These are phyloP conservation scores for Aspergillus panamensis DNA, from an alignment of 495 filamentous ascomycete genomes.

Conservation along the genomic window DNA sequence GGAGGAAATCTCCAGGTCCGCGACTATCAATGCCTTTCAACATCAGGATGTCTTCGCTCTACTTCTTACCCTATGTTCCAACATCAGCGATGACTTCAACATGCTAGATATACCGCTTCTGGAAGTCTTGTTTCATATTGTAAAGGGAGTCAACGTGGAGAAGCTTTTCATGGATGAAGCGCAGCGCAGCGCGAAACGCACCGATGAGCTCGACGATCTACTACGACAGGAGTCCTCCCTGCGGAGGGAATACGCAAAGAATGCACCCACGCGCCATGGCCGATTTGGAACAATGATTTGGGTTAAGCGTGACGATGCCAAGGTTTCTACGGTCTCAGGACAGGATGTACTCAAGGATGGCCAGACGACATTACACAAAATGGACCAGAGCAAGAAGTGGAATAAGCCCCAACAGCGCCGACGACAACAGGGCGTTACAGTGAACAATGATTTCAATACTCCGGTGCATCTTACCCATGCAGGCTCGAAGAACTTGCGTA, in stretches of 20 bases:
- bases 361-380: slow-evolving; percentile 71
- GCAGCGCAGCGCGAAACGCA: slow-evolving; percentile 59
- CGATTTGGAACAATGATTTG: slow-evolving; percentile 97
- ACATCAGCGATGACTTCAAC: slow-evolving; percentile 88
- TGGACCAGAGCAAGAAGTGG: slow-evolving; percentile 90
- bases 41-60: slow-evolving; percentile 86
- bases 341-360: slow-evolving; percentile 75
- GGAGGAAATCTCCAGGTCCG: slow-evolving; percentile 81
- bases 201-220: slow-evolving; percentile 68
- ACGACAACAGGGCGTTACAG: slow-evolving; percentile 60
- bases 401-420: slow-evolving; percentile 67
- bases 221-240: slow-evolving; percentile 77
- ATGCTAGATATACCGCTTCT: slow-evolving; percentile 80
- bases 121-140: slow-evolving; percentile 85
- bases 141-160: slow-evolving; percentile 83
- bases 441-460: slow-evolving; percentile 70
- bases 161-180: slow-evolving; percentile 82
- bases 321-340: slow-evolving; percentile 80
- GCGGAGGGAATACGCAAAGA: slow-evolving; percentile 70
- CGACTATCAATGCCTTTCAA: slow-evolving; percentile 82
- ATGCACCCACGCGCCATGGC: slow-evolving; percentile 84
- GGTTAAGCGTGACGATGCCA: slow-evolving; percentile 82
- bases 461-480: slow-evolving; percentile 60
- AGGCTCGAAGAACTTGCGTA: slow-evolving; percentile 67
- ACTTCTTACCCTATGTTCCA: slow-evolving; percentile 80